These are phyloP conservation scores for Platanthera zijinensis DNA, from an alignment of 106 monocot species.

Conservation along the genomic window DNA sequence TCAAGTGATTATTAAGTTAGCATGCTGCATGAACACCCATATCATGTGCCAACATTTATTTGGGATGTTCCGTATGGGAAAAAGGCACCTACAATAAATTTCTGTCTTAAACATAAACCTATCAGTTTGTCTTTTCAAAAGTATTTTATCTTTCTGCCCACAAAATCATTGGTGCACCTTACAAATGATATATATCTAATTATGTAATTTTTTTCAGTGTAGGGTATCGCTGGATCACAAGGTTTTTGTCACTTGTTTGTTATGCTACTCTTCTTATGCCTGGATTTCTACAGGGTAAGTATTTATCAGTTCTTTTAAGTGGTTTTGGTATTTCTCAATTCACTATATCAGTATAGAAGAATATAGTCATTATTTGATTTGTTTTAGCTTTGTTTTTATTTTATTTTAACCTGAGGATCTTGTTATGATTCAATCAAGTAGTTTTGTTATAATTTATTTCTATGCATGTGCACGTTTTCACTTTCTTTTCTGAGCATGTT, in stretches of 20 bases:
- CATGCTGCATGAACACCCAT: no score
- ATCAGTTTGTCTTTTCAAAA: neutral
- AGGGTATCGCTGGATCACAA: conserved; percentile 92
- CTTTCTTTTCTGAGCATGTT: conserved; percentile 1
- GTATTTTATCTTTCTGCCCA: neutral
- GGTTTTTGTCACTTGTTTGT: conserved; percentile 79
- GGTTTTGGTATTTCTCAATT: neutral
- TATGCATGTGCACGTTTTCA: neutral
- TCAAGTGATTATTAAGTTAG: no score
- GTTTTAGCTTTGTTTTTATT: neutral
- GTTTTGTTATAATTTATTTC: neutral
- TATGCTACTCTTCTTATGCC: conserved; percentile 89
- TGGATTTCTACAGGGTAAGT: conserved; percentile 87
- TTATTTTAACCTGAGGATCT: neutral
- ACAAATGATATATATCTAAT: neutral
- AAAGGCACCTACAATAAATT: neutral
- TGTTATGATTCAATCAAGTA: neutral
- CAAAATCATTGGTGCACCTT: neutral
- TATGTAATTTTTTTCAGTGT: conserved; percentile 44
- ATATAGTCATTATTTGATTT: neutral
- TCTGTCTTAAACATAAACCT: neutral
- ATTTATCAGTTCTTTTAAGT: neutral
- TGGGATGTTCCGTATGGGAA: no score
- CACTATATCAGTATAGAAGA: neutral
- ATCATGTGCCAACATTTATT: no score